Conservation (phyloP, 2,329 filamentous ascomycete genomes). For the Saccharata proteae region DNA sequence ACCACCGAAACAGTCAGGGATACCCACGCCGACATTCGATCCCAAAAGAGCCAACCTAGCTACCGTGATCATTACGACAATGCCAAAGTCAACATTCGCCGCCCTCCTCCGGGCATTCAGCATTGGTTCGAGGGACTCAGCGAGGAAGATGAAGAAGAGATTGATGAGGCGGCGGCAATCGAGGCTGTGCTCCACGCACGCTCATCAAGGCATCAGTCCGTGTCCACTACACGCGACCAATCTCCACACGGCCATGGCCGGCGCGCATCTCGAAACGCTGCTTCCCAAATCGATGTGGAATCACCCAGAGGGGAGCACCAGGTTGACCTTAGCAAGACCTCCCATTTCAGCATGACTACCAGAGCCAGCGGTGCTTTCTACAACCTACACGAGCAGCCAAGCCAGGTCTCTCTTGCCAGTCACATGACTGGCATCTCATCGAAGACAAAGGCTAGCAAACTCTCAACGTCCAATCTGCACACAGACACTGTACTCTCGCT, state of each 20-base stretch:
- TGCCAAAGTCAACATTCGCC: conserved; percentile 34
- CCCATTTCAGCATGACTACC: background rate
- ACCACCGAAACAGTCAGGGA: conserved; percentile 12
- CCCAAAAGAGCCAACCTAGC: conserved; percentile 10
- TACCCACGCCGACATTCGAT: conserved; percentile 12
- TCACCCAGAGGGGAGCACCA: too few species aligned
- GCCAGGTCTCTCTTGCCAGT: conserved; percentile 1
- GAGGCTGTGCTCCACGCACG: too few species aligned
- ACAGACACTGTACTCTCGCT: conserved; percentile 20
- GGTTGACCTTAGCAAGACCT: background rate
- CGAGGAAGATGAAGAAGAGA: conserved; percentile 26
- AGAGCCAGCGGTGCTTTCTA: background rate
- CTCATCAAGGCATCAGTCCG: too few species aligned
- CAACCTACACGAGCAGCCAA: conserved; percentile 1
- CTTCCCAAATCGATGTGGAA: too few species aligned
- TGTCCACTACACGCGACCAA: too few species aligned
- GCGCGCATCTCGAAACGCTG: background rate
- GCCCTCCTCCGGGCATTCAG: conserved; percentile 36
- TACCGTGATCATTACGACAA: conserved; percentile 30
- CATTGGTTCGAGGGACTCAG: conserved; percentile 39
- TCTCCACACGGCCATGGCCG: background rate
- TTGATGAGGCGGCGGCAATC: conserved; percentile 11
- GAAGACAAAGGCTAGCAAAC: conserved; percentile 23
- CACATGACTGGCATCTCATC: conserved; percentile 10
- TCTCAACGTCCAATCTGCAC: conserved; percentile 8